Evolutionary conservation across 768 basidiomycete species (phyloP).

Genomic region (Termitomyces sp.): DNA sequence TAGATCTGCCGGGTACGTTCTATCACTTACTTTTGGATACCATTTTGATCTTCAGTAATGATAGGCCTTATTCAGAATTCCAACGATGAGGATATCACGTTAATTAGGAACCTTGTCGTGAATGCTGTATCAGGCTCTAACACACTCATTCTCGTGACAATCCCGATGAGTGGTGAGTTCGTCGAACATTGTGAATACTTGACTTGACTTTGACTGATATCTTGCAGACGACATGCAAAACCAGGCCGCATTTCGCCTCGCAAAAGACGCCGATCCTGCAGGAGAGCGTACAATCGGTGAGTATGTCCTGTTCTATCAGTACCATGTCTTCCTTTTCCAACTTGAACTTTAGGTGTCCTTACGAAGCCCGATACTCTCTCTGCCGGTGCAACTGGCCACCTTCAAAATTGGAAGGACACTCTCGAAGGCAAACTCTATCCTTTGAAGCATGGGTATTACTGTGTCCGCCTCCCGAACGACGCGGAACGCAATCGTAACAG

Average conservation of each 20-base stretch:
- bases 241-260: conserved; percentile 54
- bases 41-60: conserved; percentile 15
- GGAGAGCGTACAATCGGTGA: conserved; percentile 64
- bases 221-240: conserved; percentile 64
- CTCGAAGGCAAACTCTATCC: conserved; percentile 44
- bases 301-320: neutral
- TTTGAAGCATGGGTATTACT: conserved; percentile 60
- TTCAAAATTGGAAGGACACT: conserved; percentile 45
- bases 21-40: conserved; percentile 12
- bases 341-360: conserved; percentile 46
- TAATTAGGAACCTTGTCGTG: conserved; percentile 48
- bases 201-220: no score
- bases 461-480: conserved; percentile 64
- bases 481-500: conserved; percentile 39
- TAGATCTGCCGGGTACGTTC: conserved; percentile 50
- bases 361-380: conserved; percentile 66
- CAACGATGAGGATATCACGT: conserved; percentile 34
- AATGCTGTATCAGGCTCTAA: conserved; percentile 45
- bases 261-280: conserved; percentile 45
- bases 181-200: neutral
- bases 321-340: neutral
- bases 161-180: conserved; percentile 58
- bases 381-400: conserved; percentile 37
- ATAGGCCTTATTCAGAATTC: conserved; percentile 57
- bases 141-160: conserved; percentile 60